Conservation (phyloP, 2,329 filamentous ascomycete species). For the Periglandula ipomoeae region DNA sequence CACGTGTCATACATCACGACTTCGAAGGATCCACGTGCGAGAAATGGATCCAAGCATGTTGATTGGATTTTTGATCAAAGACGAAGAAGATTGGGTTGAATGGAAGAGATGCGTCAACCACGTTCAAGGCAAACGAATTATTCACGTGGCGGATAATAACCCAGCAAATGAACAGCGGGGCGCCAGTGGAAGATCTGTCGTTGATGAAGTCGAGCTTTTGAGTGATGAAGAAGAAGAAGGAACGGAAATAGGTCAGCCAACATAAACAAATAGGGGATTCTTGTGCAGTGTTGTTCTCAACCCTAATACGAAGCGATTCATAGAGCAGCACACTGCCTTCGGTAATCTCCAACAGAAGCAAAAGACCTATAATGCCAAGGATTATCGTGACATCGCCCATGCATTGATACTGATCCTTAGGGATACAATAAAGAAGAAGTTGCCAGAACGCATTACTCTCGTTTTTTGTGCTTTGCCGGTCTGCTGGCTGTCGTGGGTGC, state of each 20-base stretch:
- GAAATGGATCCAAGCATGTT: slow-evolving; percentile 99
- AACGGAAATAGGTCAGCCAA: slow-evolving; percentile 28
- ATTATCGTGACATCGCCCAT: too few species aligned
- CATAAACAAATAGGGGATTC: slow-evolving; percentile 8
- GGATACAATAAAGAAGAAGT: neutral
- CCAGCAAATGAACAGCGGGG: slow-evolving; percentile 43
- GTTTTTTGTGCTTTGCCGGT: slow-evolving; percentile 30
- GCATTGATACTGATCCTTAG: too few species aligned
- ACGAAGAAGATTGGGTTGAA: slow-evolving; percentile 72
- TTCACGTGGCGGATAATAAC: slow-evolving; percentile 71
- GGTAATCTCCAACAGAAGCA: too few species aligned
- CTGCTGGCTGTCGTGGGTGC: slow-evolving; percentile 21
- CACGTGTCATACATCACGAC: slow-evolving; percentile 77
- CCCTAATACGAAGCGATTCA: too few species aligned
- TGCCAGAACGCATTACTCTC: neutral
- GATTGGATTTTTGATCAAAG: slow-evolving; percentile 79
- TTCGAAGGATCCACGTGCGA: slow-evolving; percentile 72
- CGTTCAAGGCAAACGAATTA: slow-evolving; percentile 73
- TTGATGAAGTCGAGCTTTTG: slow-evolving; percentile 84
- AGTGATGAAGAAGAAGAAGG: slow-evolving; percentile 60
- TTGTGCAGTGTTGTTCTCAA: neutral
- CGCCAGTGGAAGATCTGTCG: slow-evolving; percentile 57
- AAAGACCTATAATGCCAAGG: too few species aligned
- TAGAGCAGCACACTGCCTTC: too few species aligned
- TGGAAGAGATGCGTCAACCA: slow-evolving; percentile 73